These are phyloP conservation scores for Paramecium biaurelia DNA, from an alignment of 73 alveolate genomes.

Conservation along the genomic window DNA sequence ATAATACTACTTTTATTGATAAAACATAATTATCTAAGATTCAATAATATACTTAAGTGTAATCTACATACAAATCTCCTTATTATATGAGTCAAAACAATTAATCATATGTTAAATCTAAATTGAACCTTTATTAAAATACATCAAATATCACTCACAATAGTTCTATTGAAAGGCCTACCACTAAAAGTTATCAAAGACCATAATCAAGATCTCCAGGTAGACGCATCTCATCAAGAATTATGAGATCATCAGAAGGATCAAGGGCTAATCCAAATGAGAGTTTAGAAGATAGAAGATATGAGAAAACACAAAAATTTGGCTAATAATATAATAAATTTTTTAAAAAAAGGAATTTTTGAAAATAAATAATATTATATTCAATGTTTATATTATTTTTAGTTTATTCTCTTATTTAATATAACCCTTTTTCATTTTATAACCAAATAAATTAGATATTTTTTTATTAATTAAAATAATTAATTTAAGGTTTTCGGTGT, in stretches of 20 bases:
- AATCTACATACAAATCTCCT: neutral
- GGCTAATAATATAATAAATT: neutral
- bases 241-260: neutral
- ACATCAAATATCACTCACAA: neutral
- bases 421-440: neutral
- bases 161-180: neutral
- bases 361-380: neutral
- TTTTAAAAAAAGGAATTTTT: neutral
- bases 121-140: neutral
- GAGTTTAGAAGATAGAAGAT: neutral
- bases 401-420: neutral
- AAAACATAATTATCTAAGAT: neutral
- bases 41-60: neutral
- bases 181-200: neutral
- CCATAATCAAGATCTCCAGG: neutral
- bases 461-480: neutral
- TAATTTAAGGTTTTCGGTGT: slow-evolving; percentile 15
- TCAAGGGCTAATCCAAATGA: slow-evolving; percentile 6
- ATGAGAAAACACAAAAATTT: neutral
- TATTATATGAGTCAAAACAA: neutral
- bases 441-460: neutral
- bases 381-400: neutral
- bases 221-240: neutral
- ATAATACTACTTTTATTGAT: neutral
- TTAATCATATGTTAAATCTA: neutral